These are phyloP conservation scores for Aspergillus pseudoterreus DNA, from an alignment of 2,329 filamentous ascomycete species.

Conservation along the genomic window DNA sequence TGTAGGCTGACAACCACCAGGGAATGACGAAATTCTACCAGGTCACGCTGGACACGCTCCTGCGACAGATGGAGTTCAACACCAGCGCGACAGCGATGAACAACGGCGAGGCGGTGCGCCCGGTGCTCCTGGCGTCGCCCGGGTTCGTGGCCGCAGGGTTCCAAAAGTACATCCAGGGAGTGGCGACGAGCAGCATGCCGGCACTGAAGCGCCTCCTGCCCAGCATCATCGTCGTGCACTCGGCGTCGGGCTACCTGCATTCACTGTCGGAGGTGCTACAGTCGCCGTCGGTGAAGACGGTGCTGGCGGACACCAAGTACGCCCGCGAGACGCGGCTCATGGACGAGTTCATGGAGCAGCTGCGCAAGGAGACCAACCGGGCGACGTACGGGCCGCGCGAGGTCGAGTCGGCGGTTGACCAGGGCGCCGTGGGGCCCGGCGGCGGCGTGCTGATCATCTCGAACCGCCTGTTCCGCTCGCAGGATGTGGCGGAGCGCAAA, in stretches of 20 bases:
- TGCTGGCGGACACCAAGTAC: conserved; percentile 83
- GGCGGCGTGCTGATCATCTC: conserved; percentile 83
- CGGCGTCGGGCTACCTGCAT: conserved; percentile 81
- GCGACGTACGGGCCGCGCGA: conserved; percentile 88
- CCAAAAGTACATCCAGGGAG: conserved; percentile 64
- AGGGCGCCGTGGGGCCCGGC: conserved; percentile 82
- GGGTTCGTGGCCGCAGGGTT: conserved; percentile 84
- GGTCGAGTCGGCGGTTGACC: conserved; percentile 75
- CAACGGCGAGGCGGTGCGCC: conserved; percentile 41
- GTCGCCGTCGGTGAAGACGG: conserved; percentile 70
- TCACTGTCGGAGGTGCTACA: conserved; percentile 83
- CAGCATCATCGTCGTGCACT: conserved; percentile 67
- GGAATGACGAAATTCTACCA: conserved; percentile 75
- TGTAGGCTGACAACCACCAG: conserved; percentile 29
- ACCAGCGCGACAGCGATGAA: conserved; percentile 36
- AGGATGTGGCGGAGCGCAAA: conserved; percentile 71
- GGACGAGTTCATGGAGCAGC: conserved; percentile 73
- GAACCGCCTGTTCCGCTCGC: conserved; percentile 80
- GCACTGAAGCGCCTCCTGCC: conserved; percentile 65
- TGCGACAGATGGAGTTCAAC: conserved; percentile 72
- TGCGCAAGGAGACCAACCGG: conserved; percentile 79
- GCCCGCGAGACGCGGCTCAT: conserved; percentile 77
- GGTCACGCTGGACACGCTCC: conserved; percentile 69
- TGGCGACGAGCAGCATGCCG: conserved; percentile 58
- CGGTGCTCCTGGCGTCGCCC: conserved; percentile 80